Percentiles rank a stretch among this genome's conserved stretches.
Evolutionary conservation across 169 alveolate genomes (phyloP).

Genomic region (Plasmodium knowlesi): DNA sequence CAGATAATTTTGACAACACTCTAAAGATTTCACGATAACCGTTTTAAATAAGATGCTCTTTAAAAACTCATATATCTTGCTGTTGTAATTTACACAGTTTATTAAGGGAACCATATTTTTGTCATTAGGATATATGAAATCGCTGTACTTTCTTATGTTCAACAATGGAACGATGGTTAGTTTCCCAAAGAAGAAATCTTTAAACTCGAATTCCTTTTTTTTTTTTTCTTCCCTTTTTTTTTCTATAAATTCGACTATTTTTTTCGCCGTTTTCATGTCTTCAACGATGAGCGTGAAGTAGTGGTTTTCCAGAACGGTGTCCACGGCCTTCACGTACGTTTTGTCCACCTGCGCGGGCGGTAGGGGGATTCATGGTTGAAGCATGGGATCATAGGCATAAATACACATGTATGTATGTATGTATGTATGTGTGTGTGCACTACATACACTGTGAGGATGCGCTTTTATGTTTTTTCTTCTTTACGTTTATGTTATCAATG

Average conservation of each 20-base stretch:
- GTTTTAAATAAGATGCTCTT: constrained; percentile 71
- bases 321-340: constrained; percentile 63
- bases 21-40: constrained; percentile 61
- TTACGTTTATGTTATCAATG: constrained; percentile 70
- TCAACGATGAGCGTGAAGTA: constrained; percentile 64
- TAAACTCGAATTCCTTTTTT: constrained; percentile 61
- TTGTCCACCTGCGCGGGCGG: constrained; percentile 48
- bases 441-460: neutral
- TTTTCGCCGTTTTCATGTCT: constrained; percentile 71
- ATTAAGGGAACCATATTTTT: constrained; percentile 71
- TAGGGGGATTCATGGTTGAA: neutral
- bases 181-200: constrained; percentile 67
- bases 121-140: constrained; percentile 51
- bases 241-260: constrained; percentile 72
- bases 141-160: constrained; percentile 55
- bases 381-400: neutral
- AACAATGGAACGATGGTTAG: constrained; percentile 68
- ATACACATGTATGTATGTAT: neutral
- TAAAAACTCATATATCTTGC: constrained; percentile 61
- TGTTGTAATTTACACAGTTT: constrained; percentile 66
- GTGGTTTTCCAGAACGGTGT: constrained; percentile 55
- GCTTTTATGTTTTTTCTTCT: neutral
- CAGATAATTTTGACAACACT: constrained; percentile 56
- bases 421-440: constrained; percentile 19
- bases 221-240: constrained; percentile 60